Percentiles rank a stretch among this genome's conserved stretches.
phyloP scores from a whole-genome alignment of 2,329 filamentous ascomycete species.

The Ceratocystis colombiana region DNA sequence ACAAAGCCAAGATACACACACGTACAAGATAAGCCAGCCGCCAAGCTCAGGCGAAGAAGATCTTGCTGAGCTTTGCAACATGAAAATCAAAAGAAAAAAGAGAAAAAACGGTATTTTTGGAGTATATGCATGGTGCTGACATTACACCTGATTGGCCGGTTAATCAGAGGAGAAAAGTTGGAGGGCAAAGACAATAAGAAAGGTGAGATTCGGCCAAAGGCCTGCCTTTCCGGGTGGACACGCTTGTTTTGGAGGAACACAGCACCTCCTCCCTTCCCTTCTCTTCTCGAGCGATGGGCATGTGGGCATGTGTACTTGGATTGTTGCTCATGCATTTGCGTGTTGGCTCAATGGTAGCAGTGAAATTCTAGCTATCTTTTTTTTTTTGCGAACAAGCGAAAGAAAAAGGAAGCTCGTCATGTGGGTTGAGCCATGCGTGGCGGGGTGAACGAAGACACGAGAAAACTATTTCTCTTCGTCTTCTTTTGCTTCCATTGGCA shows the following conservation, averaged over 20 bases:
- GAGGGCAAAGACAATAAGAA: neutral
- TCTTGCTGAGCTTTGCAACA: neutral
- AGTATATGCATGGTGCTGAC: neutral
- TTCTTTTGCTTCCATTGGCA: too few relatives aligned
- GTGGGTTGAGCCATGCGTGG: neutral
- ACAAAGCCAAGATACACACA: neutral
- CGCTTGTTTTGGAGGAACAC: too few relatives aligned
- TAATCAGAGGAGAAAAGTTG: neutral
- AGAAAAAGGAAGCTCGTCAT: neutral
- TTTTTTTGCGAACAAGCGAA: too few relatives aligned
- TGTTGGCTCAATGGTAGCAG: too few relatives aligned
- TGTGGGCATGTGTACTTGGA: too few relatives aligned
- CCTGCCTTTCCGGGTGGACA: neutral
- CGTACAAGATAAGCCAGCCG: neutral
- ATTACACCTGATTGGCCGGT: neutral
- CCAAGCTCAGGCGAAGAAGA: slow-evolving; percentile 12
- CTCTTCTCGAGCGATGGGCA: too few relatives aligned
- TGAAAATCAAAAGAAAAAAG: neutral
- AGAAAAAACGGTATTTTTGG: too few relatives aligned
- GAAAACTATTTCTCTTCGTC: too few relatives aligned
- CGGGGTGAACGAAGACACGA: neutral
- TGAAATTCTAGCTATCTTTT: too few relatives aligned
- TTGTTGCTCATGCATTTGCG: too few relatives aligned
- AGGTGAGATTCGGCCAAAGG: neutral
- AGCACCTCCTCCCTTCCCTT: too few relatives aligned